phyloP scores from a whole-genome alignment of 2,329 filamentous ascomycete genomes.

The Penicillium psychrosexuale region DNA sequence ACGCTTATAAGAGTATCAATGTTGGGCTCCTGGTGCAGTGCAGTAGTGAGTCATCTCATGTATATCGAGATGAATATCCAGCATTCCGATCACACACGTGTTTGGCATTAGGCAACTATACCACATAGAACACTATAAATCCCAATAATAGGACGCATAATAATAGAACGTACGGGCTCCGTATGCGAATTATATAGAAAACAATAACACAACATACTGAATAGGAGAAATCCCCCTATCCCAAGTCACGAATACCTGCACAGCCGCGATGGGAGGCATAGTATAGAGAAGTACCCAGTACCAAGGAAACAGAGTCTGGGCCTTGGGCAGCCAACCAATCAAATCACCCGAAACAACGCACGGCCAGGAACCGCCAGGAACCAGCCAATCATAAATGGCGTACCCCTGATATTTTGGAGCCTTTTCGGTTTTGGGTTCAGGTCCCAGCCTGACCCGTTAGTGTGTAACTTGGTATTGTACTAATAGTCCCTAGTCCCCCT shows the following conservation, averaged over 20 bases:
- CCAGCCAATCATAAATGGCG: conserved; percentile 12
- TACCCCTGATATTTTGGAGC: conserved; percentile 19
- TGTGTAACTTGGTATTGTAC: conserved; percentile 7
- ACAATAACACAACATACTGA: background rate
- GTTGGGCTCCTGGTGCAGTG: background rate
- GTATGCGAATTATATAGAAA: background rate
- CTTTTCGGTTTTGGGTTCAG: background rate
- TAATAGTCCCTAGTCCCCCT: background rate
- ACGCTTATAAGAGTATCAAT: background rate
- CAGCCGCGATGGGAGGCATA: conserved; percentile 4
- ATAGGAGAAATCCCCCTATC: conserved; percentile 4
- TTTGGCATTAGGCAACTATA: conserved; percentile 9
- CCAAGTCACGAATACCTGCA: conserved; percentile 2
- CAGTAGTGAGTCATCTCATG: background rate
- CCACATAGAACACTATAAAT: background rate
- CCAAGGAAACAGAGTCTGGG: conserved; percentile 8
- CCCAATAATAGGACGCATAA: background rate
- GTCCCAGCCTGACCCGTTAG: conserved; percentile 1
- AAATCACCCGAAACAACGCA: background rate
- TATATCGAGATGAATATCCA: background rate
- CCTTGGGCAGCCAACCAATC: conserved; percentile 13
- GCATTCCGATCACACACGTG: conserved; percentile 18
- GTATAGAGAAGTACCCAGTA: conserved; percentile 9
- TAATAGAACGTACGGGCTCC: background rate
- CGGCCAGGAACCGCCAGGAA: conserved; percentile 16